A percentile compares a stretch with the other conserved stretches of the same genome.
phyloP scores from a whole-genome alignment of 2,329 filamentous ascomycete genomes.

The Paraphaeosphaeria sporulosa region DNA sequence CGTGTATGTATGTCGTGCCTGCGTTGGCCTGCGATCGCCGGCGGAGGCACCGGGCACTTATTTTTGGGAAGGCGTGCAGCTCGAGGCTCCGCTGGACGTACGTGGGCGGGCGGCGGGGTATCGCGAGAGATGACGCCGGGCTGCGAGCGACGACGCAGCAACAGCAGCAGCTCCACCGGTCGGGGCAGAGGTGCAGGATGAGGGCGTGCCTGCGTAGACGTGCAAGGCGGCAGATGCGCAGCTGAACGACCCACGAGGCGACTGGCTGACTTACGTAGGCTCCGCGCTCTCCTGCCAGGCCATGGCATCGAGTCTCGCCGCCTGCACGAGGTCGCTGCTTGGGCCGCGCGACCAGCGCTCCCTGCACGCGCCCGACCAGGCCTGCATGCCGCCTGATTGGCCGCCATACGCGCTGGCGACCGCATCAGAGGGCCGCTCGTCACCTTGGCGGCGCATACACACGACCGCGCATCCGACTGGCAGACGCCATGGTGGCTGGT shows the following conservation, averaged over 20 bases:
- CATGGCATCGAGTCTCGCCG: slow-evolving; percentile 20
- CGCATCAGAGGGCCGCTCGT: slow-evolving; percentile 34
- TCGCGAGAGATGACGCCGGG: slow-evolving; percentile 27
- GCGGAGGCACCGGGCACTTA: slow-evolving; percentile 33
- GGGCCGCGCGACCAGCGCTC: slow-evolving; percentile 10
- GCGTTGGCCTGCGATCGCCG: slow-evolving; percentile 27
- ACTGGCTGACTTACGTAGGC: slow-evolving; percentile 38
- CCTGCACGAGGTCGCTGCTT: slow-evolving; percentile 28
- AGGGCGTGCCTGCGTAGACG: slow-evolving; percentile 13
- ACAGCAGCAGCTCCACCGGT: slow-evolving; percentile 8
- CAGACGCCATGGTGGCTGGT: neutral
- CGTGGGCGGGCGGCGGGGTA: slow-evolving; percentile 23
- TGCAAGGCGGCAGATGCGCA: slow-evolving; percentile 18
- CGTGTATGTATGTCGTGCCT: slow-evolving; percentile 14
- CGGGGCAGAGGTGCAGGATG: slow-evolving; percentile 12
- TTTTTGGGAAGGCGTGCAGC: slow-evolving; percentile 37
- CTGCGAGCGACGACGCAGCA: slow-evolving; percentile 9
- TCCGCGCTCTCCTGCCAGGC: slow-evolving; percentile 16
- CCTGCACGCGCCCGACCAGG: slow-evolving; percentile 26
- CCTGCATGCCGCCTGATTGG: slow-evolving; percentile 33
- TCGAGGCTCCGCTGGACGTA: slow-evolving; percentile 19
- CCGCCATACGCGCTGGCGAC: slow-evolving; percentile 41
- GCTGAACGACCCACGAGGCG: slow-evolving; percentile 23
- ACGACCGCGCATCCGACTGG: slow-evolving; percentile 14
- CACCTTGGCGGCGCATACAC: slow-evolving; percentile 45